phyloP scores from a whole-genome alignment of 129 eudicot genomes.

The Centaurea solstitialis region DNA sequence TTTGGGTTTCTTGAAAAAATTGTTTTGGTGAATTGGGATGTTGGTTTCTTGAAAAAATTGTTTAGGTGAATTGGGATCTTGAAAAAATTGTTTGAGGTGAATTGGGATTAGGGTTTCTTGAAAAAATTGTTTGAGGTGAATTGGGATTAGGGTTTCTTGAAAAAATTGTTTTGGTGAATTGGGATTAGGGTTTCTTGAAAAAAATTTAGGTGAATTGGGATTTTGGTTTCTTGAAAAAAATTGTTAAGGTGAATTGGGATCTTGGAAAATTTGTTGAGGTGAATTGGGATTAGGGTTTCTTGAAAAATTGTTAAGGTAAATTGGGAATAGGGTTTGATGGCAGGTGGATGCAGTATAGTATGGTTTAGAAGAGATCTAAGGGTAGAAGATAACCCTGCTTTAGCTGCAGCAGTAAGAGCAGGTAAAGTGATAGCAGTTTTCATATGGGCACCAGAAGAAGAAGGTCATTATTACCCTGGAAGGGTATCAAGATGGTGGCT shows the following conservation, averaged over 20 bases:
- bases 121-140: background rate
- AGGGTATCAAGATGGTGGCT: conserved; percentile 99
- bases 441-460: conserved; percentile 98
- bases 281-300: background rate
- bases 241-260: background rate
- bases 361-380: conserved; percentile 99
- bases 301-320: background rate
- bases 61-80: background rate
- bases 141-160: background rate
- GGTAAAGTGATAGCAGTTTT: conserved; percentile 81
- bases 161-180: no score
- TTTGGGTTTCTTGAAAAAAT: conserved; percentile 27
- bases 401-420: conserved; percentile 86
- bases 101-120: background rate
- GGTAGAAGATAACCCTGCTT: conserved; percentile 95
- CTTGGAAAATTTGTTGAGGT: background rate
- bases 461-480: conserved; percentile 88
- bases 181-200: background rate
- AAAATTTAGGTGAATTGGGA: background rate
- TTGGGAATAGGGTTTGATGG: conserved; percentile 19
- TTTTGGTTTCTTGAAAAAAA: background rate
- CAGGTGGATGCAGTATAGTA: conserved; percentile 81
- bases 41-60: background rate
- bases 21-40: conserved; percentile 44
- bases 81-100: background rate